Percentiles rank a stretch among this genome's conserved stretches.
Evolutionary conservation across 441 rosid species (phyloP).

Genomic region (Omphalea diandra): DNA sequence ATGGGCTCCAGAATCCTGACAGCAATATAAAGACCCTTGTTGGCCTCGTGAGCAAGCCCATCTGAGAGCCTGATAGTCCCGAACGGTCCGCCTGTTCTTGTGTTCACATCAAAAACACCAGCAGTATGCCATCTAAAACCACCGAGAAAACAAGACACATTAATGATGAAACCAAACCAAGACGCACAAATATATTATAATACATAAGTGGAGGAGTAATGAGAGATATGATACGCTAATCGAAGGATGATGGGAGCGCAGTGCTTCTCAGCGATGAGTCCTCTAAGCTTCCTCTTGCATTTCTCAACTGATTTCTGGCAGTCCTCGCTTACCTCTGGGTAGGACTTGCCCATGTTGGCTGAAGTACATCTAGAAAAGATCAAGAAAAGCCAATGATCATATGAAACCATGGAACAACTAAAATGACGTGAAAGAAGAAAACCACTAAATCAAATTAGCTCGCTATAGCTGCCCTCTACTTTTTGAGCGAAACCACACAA

Average conservation of each 20-base stretch:
- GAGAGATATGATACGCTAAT: constrained; percentile 46
- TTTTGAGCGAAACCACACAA: too few species aligned
- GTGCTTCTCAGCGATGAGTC: constrained; percentile 70
- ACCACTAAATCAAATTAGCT: not conserved
- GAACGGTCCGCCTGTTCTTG: constrained; percentile 86
- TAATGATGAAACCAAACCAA: too few species aligned
- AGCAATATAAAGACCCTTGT: constrained; percentile 79
- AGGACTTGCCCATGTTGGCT: constrained; percentile 38
- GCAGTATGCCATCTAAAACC: constrained; percentile 89
- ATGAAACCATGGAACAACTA: not conserved
- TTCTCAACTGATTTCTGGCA: constrained; percentile 70
- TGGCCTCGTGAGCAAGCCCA: constrained; percentile 80
- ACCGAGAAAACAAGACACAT: too few species aligned
- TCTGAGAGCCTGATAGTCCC: constrained; percentile 68
- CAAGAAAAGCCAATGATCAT: not conserved
- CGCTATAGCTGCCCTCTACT: too few species aligned
- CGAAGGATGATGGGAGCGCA: constrained; percentile 95
- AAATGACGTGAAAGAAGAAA: not conserved
- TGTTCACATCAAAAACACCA: constrained; percentile 69
- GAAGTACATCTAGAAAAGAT: not conserved
- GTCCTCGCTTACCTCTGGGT: constrained; percentile 78
- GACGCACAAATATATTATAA: not conserved
- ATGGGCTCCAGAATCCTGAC: constrained; percentile 76
- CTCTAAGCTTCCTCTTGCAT: constrained; percentile 81
- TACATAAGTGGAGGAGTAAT: too few species aligned